A percentile compares a stretch with the other conserved stretches of the same genome.
phyloP scores from a whole-genome alignment of 1,284 basidiomycete species.

The Apiotrichum brassicae region DNA sequence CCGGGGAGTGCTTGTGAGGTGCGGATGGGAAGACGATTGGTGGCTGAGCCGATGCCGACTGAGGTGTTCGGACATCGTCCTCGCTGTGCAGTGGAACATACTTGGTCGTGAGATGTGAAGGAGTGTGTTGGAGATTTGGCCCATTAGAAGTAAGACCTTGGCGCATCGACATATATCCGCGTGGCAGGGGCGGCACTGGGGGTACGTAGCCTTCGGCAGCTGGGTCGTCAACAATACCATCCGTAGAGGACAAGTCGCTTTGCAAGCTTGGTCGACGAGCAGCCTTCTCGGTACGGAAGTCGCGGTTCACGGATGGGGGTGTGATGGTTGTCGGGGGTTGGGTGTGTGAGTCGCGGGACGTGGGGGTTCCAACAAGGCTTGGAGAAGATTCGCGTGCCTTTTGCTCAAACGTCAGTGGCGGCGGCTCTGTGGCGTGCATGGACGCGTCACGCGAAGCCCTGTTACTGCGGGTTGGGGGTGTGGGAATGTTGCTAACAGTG shows the following conservation, averaged over 20 bases:
- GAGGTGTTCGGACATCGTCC: neutral
- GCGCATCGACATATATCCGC: slow-evolving; percentile 67
- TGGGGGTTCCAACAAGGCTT: slow-evolving; percentile 59
- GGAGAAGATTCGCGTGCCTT: slow-evolving; percentile 71
- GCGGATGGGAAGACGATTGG: slow-evolving; percentile 6
- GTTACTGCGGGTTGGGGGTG: neutral
- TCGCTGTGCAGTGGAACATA: slow-evolving; percentile 10
- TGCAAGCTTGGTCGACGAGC: slow-evolving; percentile 56
- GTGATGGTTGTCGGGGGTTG: slow-evolving; percentile 58
- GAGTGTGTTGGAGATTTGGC: slow-evolving; percentile 7
- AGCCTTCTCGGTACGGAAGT: slow-evolving; percentile 37
- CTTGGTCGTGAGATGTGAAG: slow-evolving; percentile 1
- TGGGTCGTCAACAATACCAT: slow-evolving; percentile 9
- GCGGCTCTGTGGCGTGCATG: slow-evolving; percentile 10
- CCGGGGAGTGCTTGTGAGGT: slow-evolving; percentile 11
- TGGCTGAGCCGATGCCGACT: neutral
- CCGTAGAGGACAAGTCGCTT: slow-evolving; percentile 65
- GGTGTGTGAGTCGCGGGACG: slow-evolving; percentile 31
- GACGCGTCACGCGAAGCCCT: neutral
- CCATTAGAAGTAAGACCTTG: slow-evolving; percentile 21
- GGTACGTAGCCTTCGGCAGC: slow-evolving; percentile 60
- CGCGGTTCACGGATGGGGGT: slow-evolving; percentile 57
- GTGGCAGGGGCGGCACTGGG: slow-evolving; percentile 92
- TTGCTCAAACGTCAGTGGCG: slow-evolving; percentile 48
- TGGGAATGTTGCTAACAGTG: too few relatives aligned